Conservation (phyloP, 768 basidiomycete species). For the Leccinum broughii region DNA sequence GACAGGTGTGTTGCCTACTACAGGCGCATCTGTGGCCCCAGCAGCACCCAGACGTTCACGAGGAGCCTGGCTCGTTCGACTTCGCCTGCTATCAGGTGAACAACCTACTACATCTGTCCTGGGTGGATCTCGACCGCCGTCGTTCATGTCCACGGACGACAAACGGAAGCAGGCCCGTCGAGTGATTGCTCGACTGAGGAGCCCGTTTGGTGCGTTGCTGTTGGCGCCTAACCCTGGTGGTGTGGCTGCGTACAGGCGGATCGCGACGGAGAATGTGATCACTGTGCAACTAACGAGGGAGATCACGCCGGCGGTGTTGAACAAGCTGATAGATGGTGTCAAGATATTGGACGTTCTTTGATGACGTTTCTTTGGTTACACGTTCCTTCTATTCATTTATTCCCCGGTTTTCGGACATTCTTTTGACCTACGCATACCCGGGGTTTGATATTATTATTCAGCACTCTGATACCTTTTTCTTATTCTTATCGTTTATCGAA, state of each 20-base stretch:
- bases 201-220: not conserved
- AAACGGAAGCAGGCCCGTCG: not conserved
- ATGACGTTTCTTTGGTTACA: not conserved
- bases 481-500: no score
- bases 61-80: not conserved
- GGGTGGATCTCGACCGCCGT: not conserved
- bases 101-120: not conserved
- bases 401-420: no score
- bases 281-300: slow-evolving; percentile 6
- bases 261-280: slow-evolving; percentile 13
- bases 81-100: slow-evolving; percentile 6
- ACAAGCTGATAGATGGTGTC: not conserved
- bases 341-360: not conserved
- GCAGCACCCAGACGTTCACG: not conserved
- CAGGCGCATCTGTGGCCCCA: no score
- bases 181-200: not conserved
- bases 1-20: not conserved
- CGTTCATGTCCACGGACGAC: not conserved
- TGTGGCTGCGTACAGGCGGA: slow-evolving; percentile 8
- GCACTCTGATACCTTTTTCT: no score
- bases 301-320: not conserved
- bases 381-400: no score
- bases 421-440: no score
- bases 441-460: no score
- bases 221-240: not conserved